Evolutionary conservation across 208 protist species (phyloP).

Genomic region (Leishmania lainsoni): DNA sequence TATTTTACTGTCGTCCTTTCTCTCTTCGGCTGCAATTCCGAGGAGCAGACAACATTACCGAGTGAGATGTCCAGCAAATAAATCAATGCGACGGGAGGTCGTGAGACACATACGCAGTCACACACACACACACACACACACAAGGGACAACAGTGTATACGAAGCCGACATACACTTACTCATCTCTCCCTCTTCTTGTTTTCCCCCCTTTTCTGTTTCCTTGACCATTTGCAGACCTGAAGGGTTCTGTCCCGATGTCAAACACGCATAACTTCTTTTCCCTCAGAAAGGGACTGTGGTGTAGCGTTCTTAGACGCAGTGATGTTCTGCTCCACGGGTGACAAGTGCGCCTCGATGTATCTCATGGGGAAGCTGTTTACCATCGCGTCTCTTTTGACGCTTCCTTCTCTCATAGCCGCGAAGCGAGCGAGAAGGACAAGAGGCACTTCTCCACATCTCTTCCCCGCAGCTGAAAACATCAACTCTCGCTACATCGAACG

Average conservation of each 20-base stretch:
- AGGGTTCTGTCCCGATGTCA: background rate
- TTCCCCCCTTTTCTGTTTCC: background rate
- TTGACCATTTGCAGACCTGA: background rate
- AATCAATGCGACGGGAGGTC: background rate
- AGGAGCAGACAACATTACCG: background rate
- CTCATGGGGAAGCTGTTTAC: background rate
- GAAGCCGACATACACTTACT: background rate
- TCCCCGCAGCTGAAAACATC: background rate
- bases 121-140: background rate
- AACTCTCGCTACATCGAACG: background rate
- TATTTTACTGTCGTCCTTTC: background rate
- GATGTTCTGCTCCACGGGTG: background rate
- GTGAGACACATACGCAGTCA: background rate
- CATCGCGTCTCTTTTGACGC: background rate
- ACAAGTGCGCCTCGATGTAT: background rate
- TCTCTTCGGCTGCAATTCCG: background rate
- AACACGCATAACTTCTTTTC: background rate
- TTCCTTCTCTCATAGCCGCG: constrained; percentile 6
- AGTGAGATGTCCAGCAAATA: background rate
- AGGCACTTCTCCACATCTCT: background rate
- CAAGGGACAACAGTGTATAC: background rate
- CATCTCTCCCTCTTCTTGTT: background rate
- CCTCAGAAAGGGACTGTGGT: background rate
- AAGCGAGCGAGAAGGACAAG: background rate
- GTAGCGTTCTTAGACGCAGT: background rate